Evolutionary conservation across 1,284 basidiomycete genomes (phyloP).

Genomic region (Tylopilus orsonianus): DNA sequence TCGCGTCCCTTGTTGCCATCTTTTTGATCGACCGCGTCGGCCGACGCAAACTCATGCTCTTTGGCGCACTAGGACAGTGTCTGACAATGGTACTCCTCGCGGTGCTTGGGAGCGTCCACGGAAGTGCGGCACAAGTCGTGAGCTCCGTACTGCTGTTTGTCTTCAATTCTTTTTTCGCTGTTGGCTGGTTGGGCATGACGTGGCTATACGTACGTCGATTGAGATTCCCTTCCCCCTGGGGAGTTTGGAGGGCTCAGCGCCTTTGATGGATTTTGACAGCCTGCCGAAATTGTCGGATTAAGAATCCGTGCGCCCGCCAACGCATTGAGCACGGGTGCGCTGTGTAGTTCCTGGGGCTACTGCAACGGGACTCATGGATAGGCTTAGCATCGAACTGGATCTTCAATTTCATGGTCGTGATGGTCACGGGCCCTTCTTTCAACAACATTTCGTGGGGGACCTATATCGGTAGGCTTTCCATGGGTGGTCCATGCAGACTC

Average conservation of each 20-base stretch:
- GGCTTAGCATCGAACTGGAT: constrained; percentile 53
- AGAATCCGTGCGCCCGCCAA: constrained; percentile 68
- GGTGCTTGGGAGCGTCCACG: constrained; percentile 29
- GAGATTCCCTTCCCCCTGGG: too few relatives aligned
- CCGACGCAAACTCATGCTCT: constrained; percentile 39
- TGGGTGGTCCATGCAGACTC: background rate
- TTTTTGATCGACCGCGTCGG: constrained; percentile 36
- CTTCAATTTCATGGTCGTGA: constrained; percentile 66
- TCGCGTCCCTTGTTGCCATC: constrained; percentile 35
- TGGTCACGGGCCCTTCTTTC: constrained; percentile 68
- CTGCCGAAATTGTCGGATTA: constrained; percentile 65
- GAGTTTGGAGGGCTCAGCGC: too few relatives aligned
- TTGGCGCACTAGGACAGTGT: constrained; percentile 37
- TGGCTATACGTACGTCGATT: constrained; percentile 56
- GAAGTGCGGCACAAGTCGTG: constrained; percentile 45
- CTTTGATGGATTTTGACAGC: too few relatives aligned
- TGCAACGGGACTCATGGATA: background rate
- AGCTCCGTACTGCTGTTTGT: constrained; percentile 42
- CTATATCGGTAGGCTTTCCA: constrained; percentile 49
- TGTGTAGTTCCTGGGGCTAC: background rate
- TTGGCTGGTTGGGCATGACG: constrained; percentile 53
- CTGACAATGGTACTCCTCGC: constrained; percentile 38
- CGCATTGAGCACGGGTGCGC: constrained; percentile 52
- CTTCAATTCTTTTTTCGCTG: constrained; percentile 35
- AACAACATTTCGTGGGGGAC: constrained; percentile 61